These are phyloP conservation scores for Macrophomina tecta DNA, from an alignment of 2,329 filamentous ascomycete species.

Conservation along the genomic window DNA sequence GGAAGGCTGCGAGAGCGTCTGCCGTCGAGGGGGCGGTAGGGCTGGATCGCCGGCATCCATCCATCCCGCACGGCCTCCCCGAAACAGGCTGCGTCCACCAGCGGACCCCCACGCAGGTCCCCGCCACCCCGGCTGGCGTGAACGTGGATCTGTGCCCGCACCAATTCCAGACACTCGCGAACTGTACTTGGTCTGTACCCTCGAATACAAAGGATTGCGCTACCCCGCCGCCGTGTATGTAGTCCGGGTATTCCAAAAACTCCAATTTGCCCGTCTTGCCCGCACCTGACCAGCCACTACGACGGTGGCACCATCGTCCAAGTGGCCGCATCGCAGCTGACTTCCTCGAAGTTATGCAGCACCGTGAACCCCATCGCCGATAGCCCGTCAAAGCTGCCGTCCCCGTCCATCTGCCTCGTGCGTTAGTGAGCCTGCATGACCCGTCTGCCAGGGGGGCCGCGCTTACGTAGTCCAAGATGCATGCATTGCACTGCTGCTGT, in stretches of 20 bases:
- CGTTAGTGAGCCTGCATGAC: conserved; percentile 38
- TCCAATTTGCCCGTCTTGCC: conserved; percentile 1
- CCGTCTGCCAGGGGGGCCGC: conserved; percentile 23
- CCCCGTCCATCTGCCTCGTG: conserved; percentile 65
- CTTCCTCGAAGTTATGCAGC: conserved; percentile 80
- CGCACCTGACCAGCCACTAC: conserved; percentile 29
- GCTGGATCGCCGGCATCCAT: conserved; percentile 1
- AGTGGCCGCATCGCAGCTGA: conserved; percentile 70
- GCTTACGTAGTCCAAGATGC: conserved; percentile 81
- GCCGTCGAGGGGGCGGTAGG: not conserved
- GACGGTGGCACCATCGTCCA: conserved; percentile 63
- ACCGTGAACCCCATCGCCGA: conserved; percentile 81
- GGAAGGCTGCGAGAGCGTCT: conserved; percentile 22
- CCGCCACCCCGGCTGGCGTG: conserved; percentile 9
- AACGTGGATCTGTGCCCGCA: not conserved
- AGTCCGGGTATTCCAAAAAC: conserved; percentile 33
- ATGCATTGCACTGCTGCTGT: conserved; percentile 73
- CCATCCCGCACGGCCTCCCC: conserved; percentile 13
- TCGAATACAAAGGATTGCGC: conserved; percentile 11
- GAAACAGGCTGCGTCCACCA: not conserved
- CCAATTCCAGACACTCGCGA: not conserved
- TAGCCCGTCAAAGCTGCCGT: conserved; percentile 75
- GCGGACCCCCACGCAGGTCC: conserved; percentile 6
- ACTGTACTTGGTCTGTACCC: not conserved
- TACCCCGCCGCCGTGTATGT: conserved; percentile 1